Evolutionary conservation across 2,329 filamentous ascomycete genomes (phyloP).

Genomic region (Pseudocercospora pini-densiflorae): DNA sequence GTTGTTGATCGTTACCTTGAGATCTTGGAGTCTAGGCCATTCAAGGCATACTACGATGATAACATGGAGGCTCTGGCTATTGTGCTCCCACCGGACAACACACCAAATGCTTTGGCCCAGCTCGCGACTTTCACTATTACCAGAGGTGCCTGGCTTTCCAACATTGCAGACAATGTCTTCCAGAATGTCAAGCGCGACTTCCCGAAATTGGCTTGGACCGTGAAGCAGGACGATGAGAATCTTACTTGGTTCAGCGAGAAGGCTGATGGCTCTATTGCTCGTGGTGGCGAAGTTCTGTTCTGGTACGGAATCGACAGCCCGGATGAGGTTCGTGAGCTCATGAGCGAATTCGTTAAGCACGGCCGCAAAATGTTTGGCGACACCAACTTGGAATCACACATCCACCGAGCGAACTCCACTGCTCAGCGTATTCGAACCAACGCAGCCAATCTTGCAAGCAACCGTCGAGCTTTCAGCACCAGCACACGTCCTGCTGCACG

Average conservation of each 20-base stretch:
- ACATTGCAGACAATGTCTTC: conserved; percentile 95
- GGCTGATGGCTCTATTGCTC: conserved; percentile 87
- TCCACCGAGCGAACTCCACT: conserved; percentile 75
- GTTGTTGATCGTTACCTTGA: conserved; percentile 88
- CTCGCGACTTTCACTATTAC: conserved; percentile 91
- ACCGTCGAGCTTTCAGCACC: conserved; percentile 68
- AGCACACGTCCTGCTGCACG: conserved; percentile 42
- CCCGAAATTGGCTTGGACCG: conserved; percentile 92
- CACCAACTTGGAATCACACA: conserved; percentile 83
- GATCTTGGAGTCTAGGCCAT: conserved; percentile 74
- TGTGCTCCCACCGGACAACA: conserved; percentile 74
- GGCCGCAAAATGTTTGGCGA: conserved; percentile 87
- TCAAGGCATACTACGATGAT: conserved; percentile 95
- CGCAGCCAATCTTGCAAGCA: conserved; percentile 47
- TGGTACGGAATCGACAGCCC: conserved; percentile 89
- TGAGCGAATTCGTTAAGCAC: conserved; percentile 82
- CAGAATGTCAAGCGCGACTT: conserved; percentile 92
- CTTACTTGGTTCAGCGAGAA: conserved; percentile 98
- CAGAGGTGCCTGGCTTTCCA: conserved; percentile 91
- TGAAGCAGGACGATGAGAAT: conserved; percentile 94
- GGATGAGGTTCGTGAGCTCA: conserved; percentile 79
- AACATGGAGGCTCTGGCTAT: conserved; percentile 91
- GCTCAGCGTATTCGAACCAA: conserved; percentile 63
- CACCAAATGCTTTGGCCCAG: conserved; percentile 74
- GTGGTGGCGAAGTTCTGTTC: conserved; percentile 83